These are phyloP conservation scores for Botryotinia convoluta DNA, from an alignment of 2,329 filamentous ascomycete genomes.

Conservation along the genomic window DNA sequence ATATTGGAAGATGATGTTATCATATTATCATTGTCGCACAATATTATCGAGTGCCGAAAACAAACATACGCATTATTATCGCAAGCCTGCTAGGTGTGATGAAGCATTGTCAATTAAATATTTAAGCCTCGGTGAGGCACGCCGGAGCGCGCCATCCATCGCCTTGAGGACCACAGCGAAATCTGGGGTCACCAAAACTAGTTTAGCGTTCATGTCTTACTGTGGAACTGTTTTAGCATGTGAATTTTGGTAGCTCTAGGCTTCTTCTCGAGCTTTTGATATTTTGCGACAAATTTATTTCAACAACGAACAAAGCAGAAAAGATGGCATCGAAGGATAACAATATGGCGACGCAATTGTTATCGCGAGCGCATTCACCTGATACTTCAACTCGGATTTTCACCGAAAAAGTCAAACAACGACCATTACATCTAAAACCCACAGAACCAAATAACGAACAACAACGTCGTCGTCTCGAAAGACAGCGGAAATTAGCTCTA, in stretches of 20 bases:
- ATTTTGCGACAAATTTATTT: not conserved
- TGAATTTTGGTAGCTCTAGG: not conserved
- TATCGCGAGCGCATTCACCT: conserved; percentile 76
- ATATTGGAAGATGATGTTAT: not conserved
- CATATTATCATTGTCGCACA: conserved; percentile 9
- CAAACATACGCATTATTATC: not conserved
- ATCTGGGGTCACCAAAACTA: conserved; percentile 16
- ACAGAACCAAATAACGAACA: conserved; percentile 53
- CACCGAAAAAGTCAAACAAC: conserved; percentile 77
- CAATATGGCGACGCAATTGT: conserved; percentile 47
- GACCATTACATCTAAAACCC: conserved; percentile 74
- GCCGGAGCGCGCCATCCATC: not conserved
- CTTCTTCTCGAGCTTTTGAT: not conserved
- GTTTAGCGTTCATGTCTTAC: conserved; percentile 1
- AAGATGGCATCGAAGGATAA: conserved; percentile 28
- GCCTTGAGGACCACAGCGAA: not conserved
- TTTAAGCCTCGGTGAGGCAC: conserved; percentile 13
- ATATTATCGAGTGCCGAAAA: not conserved
- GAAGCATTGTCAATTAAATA: conserved; percentile 8
- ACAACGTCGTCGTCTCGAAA: conserved; percentile 43
- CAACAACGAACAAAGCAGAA: not conserved
- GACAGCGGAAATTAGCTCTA: conserved; percentile 40
- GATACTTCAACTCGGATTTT: conserved; percentile 69
- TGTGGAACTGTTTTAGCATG: conserved; percentile 12
- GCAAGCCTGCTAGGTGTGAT: not conserved